A percentile compares a stretch with the other conserved stretches of the same genome.
phyloP scores from a whole-genome alignment of 371 early-diverging fungal genomes.

The Zancudomyces culisetae region DNA sequence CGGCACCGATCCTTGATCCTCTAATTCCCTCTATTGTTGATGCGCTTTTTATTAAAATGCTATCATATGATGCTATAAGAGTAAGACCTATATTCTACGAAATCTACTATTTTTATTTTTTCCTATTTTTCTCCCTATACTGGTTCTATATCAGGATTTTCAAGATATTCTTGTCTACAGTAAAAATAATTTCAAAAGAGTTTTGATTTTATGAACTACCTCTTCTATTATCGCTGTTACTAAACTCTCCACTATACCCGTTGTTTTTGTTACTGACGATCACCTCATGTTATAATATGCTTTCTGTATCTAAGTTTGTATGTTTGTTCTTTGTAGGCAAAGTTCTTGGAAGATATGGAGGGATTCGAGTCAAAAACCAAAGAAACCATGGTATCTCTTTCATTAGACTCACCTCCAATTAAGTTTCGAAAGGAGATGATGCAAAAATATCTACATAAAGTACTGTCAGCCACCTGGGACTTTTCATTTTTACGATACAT shows the following conservation, averaged over 20 bases:
- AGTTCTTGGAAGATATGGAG: slow-evolving; percentile 42
- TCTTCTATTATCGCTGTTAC: no score
- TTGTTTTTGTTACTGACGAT: no score
- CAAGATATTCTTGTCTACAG: no score
- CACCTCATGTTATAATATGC: no score
- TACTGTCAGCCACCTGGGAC: slow-evolving; percentile 56
- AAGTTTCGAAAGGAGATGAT: slow-evolving; percentile 65
- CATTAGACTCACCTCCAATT: slow-evolving; percentile 44
- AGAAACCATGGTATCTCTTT: slow-evolving; percentile 26
- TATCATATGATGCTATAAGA: slow-evolving; percentile 34
- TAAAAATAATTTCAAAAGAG: no score
- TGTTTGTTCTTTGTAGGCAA: slow-evolving; percentile 20
- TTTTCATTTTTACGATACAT: slow-evolving; percentile 54
- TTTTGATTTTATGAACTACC: no score
- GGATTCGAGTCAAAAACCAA: slow-evolving; percentile 31
- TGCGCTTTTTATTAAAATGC: slow-evolving; percentile 43
- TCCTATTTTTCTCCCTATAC: no score
- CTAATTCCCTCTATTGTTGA: slow-evolving; percentile 61
- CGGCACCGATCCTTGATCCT: slow-evolving; percentile 40
- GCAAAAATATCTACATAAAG: slow-evolving; percentile 43
- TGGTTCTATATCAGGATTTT: no score
- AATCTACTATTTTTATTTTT: no score
- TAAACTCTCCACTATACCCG: no score
- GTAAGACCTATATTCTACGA: no score
- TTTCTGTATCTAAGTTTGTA: not conserved